phyloP scores from a whole-genome alignment of 371 early-diverging fungal species.

The Coemansia sp. region DNA sequence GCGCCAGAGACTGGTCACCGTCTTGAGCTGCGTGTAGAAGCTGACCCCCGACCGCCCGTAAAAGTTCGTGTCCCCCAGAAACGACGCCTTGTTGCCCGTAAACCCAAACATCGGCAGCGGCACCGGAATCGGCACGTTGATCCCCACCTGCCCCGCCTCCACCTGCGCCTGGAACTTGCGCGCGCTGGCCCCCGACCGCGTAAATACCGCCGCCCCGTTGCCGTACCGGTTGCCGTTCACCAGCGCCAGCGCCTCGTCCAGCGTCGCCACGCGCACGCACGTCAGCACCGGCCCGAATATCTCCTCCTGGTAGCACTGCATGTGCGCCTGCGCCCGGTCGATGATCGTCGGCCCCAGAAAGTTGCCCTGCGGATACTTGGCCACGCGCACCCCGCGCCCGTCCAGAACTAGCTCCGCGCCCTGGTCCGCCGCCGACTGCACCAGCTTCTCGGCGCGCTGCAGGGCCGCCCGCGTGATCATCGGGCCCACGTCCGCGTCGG shows the following conservation, averaged over 20 bases:
- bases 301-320: constrained; percentile 94
- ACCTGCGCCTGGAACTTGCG: constrained; percentile 88
- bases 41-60: constrained; percentile 77
- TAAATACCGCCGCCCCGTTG: constrained; percentile 95
- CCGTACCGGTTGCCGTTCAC: constrained; percentile 93
- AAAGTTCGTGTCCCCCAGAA: constrained; percentile 95
- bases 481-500: constrained; percentile 89
- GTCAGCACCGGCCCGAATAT: constrained; percentile 96
- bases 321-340: constrained; percentile 73
- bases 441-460: constrained; percentile 74
- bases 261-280: constrained; percentile 77
- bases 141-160: constrained; percentile 91
- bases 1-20: constrained; percentile 92
- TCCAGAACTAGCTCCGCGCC: constrained; percentile 91
- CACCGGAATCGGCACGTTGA: constrained; percentile 95
- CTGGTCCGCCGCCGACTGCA: constrained; percentile 83
- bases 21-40: constrained; percentile 95
- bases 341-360: constrained; percentile 94
- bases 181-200: constrained; percentile 87
- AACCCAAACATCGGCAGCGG: constrained; percentile 97
- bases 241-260: constrained; percentile 91
- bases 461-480: constrained; percentile 83
- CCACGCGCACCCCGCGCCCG: constrained; percentile 76
- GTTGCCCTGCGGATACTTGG: constrained; percentile 85
- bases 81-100: constrained; percentile 93